Conservation (phyloP, 192 early-diverging fungal genomes). For the Coemansia sp. region DNA sequence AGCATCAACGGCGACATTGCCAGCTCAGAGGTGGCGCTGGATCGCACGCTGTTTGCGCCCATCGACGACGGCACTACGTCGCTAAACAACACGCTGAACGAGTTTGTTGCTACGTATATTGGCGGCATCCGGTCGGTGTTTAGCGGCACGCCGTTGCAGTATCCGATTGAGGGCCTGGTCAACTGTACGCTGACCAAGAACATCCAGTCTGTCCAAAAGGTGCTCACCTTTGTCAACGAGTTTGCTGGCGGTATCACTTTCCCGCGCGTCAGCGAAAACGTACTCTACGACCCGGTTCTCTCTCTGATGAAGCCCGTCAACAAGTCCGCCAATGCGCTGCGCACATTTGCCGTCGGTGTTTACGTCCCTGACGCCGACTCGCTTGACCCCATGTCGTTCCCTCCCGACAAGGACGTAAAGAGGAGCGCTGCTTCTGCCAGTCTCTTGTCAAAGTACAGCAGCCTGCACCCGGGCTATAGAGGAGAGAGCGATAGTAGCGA, state of each 20-base stretch:
- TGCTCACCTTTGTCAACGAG: constrained; percentile 45
- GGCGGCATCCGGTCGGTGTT: constrained; percentile 38
- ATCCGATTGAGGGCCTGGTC: constrained; percentile 48
- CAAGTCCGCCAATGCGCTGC: constrained; percentile 24
- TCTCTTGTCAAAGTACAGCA: constrained; percentile 2
- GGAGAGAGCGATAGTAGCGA: neutral
- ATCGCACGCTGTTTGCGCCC: constrained; percentile 45
- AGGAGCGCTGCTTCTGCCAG: neutral
- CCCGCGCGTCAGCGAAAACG: constrained; percentile 31
- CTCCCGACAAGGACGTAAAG: constrained; percentile 6
- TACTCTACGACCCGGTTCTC: constrained; percentile 22
- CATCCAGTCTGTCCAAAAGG: constrained; percentile 35
- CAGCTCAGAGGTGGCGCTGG: constrained; percentile 19
- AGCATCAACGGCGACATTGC: constrained; percentile 34
- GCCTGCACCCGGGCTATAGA: neutral
- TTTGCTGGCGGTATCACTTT: constrained; percentile 33
- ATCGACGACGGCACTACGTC: constrained; percentile 29
- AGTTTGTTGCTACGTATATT: constrained; percentile 40
- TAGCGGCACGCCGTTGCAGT: constrained; percentile 33
- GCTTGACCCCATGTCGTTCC: constrained; percentile 31
- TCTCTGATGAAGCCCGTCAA: constrained; percentile 32
- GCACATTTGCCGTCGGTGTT: constrained; percentile 34
- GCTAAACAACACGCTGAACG: constrained; percentile 47
- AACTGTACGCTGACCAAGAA: constrained; percentile 57
- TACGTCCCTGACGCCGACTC: constrained; percentile 38